Percentiles rank a stretch among this genome's conserved stretches.
These are phyloP conservation scores for Candida vaughaniae DNA, from an alignment of 805 yeast species.

Conservation along the genomic window DNA sequence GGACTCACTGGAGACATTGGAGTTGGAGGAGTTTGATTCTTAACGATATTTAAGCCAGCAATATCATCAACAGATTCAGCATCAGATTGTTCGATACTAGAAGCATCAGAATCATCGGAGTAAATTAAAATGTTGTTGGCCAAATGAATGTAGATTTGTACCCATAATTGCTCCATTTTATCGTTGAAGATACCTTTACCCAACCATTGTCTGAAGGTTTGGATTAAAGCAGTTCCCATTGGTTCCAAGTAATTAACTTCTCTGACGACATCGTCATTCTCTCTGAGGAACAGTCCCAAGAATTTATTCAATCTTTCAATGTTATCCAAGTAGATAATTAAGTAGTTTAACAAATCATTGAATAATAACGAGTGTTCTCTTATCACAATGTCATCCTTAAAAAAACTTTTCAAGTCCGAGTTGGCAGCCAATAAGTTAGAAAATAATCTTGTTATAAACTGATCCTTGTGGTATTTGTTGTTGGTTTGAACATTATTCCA, in stretches of 20 bases:
- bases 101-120: conserved; percentile 17
- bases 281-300: conserved; percentile 30
- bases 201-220: conserved; percentile 36
- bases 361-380: conserved; percentile 33
- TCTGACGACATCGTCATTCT: conserved; percentile 25
- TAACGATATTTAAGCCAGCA: conserved; percentile 26
- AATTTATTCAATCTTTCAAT: conserved; percentile 30
- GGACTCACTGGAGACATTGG: conserved; percentile 16
- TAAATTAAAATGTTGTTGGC: conserved; percentile 36
- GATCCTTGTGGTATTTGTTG: conserved; percentile 27
- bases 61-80: conserved; percentile 22
- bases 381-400: conserved; percentile 19
- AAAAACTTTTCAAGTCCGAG: conserved; percentile 23
- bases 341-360: conserved; percentile 33
- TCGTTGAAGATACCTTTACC: conserved; percentile 29
- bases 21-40: conserved; percentile 4
- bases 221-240: conserved; percentile 39
- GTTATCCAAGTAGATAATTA: conserved; percentile 31
- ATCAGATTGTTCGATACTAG: conserved; percentile 9
- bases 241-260: conserved; percentile 37
- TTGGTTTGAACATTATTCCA: conserved; percentile 34
- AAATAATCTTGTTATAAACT: conserved; percentile 31
- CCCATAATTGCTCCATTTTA: conserved; percentile 37
- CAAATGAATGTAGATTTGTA: conserved; percentile 37
- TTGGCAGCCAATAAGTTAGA: conserved; percentile 33